phyloP scores from a whole-genome alignment of 768 basidiomycete species.

The Phylloporus sp. region DNA sequence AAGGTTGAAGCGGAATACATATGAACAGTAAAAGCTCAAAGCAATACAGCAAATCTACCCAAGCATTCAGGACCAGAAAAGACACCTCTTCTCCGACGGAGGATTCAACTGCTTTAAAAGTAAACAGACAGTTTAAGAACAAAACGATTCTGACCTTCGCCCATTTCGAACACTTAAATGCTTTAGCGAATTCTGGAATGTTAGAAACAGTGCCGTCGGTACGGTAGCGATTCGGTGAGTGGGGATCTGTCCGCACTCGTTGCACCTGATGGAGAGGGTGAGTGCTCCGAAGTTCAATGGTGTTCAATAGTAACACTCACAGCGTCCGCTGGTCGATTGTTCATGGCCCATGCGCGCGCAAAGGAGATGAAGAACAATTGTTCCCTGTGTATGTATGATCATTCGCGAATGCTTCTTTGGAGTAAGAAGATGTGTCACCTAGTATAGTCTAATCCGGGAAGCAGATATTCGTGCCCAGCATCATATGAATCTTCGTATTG shows the following conservation, averaged over 20 bases:
- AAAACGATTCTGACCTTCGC: conserved; percentile 54
- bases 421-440: conserved; percentile 38
- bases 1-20: conserved; percentile 16
- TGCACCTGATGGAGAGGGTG: conserved; percentile 44
- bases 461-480: conserved; percentile 60
- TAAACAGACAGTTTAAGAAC: conserved; percentile 1
- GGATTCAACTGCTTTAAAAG: conserved; percentile 61
- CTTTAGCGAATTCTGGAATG: conserved; percentile 81
- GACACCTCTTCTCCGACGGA: conserved; percentile 70
- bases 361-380: conserved; percentile 94
- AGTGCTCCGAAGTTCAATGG: neutral
- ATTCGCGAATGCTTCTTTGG: neutral
- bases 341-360: conserved; percentile 81
- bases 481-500: conserved; percentile 58
- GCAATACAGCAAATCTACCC: conserved; percentile 4
- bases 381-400: conserved; percentile 51
- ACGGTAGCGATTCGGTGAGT: conserved; percentile 75
- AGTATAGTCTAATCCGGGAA: conserved; percentile 78
- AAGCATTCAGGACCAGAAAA: conserved; percentile 61
- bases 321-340: conserved; percentile 72
- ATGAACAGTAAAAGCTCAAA: conserved; percentile 6
- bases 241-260: conserved; percentile 82
- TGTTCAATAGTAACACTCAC: conserved; percentile 36
- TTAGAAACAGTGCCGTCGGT: conserved; percentile 85
- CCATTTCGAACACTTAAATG: conserved; percentile 74